Evolutionary conservation across 768 basidiomycete genomes (phyloP).

Genomic region (Panaeolus papilionaceus): DNA sequence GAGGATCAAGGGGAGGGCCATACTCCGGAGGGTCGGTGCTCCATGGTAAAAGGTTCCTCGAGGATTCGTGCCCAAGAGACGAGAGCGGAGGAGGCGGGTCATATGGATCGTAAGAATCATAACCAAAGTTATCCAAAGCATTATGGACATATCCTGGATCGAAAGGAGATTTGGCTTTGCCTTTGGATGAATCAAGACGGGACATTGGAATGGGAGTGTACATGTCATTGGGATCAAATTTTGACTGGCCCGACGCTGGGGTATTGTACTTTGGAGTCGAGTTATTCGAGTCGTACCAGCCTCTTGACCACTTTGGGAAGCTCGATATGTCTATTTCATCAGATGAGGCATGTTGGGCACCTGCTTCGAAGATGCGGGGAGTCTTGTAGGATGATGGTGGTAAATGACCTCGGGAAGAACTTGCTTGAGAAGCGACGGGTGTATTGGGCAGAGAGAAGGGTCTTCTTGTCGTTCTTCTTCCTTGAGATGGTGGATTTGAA

Average conservation of each 20-base stretch:
- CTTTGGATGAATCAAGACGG: slow-evolving; percentile 28
- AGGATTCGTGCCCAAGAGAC: slow-evolving; percentile 46
- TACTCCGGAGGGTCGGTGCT: slow-evolving; percentile 52
- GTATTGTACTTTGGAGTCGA: slow-evolving; percentile 18
- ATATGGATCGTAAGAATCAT: slow-evolving; percentile 40
- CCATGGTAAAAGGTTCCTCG: slow-evolving; percentile 60
- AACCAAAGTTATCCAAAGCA: slow-evolving; percentile 34
- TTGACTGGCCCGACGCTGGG: slow-evolving; percentile 24
- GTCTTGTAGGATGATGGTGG: slow-evolving; percentile 28
- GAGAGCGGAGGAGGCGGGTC: slow-evolving; percentile 37
- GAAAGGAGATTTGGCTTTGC: slow-evolving; percentile 36
- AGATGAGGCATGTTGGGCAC: slow-evolving; percentile 32
- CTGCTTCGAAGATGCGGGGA: slow-evolving; percentile 30
- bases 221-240: slow-evolving; percentile 27
- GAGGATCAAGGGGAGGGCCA: slow-evolving; percentile 46
- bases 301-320: slow-evolving; percentile 69
- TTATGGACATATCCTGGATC: slow-evolving; percentile 41
- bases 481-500: slow-evolving; percentile 24
- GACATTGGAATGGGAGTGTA: slow-evolving; percentile 35
- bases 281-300: slow-evolving; percentile 56
- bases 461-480: slow-evolving; percentile 34
- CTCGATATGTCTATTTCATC: slow-evolving; percentile 63
- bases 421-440: slow-evolving; percentile 33
- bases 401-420: slow-evolving; percentile 29
- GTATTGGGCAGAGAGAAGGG: slow-evolving; percentile 58